Base-by-base conservation (phyloP, 495 filamentous ascomycete species). In the Tuber aestivum region DNA sequence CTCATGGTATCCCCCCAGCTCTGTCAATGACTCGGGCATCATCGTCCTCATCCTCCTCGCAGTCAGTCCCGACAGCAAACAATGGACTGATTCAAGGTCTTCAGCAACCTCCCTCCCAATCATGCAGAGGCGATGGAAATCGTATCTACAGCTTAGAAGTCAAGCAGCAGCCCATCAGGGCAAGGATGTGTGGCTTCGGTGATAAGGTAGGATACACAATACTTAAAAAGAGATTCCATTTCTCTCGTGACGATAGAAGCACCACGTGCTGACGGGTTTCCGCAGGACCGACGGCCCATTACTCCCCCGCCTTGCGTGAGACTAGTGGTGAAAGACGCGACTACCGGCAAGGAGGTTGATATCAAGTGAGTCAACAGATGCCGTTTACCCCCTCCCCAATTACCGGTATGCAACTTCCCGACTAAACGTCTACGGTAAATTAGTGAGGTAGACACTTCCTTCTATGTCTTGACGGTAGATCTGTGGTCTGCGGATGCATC, bases 111-210 rank as follows among this genome's bases (percentile, higher is more conserved):
- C 78, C 79, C 16, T 74, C 80, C 14, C 80, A 82, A 44, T 82
- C 80, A 32, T 82, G 71, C 27, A 78, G 80, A 74, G 76, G 80
- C 61, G 87, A 87, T 44, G 86, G 86, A 72, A 79, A 79, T 70
- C 86, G 86, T 20, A 85, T 86, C 41, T 90, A 85, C 87, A 92
- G 91, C 70, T 87, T 99, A 73, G 87, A 90, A 77, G 92, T 97
- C 73, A 91, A 93, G 73, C 95, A 99, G 85, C 95, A 99, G 83
- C 95, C 95, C 71, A 87, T 93, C 77, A 91, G 95, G 73, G 95
- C 95, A 78, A 92, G 95, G 71, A 99, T 99, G 95, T 99, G 95
- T 86, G 95, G 95, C 2, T 99, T 97, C 86, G 95, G 95, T 73
- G 95, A 99, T 84, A 99, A 99, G 89, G 94, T 97, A 83, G 48